phyloP scores from a whole-genome alignment of 805 yeast species.

The Grigorovia jiainica region DNA sequence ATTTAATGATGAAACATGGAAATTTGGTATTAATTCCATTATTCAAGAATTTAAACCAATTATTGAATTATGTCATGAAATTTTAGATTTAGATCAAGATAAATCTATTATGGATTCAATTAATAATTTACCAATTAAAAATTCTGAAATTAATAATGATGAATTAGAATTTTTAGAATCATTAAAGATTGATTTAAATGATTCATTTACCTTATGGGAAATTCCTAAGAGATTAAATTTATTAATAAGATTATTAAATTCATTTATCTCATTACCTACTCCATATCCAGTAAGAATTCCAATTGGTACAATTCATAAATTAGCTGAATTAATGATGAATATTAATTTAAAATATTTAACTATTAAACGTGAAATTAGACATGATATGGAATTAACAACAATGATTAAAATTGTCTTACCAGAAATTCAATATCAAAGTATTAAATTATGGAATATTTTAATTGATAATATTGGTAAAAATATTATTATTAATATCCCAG shows the following conservation, averaged over 20 bases:
- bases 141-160: slow-evolving; percentile 1
- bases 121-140: slow-evolving; percentile 30
- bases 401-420: slow-evolving; percentile 36
- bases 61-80: slow-evolving; percentile 45
- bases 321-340: slow-evolving; percentile 46
- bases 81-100: slow-evolving; percentile 51
- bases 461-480: slow-evolving; percentile 24
- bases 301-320: slow-evolving; percentile 43
- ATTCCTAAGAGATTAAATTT: slow-evolving; percentile 43
- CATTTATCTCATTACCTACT: slow-evolving; percentile 43
- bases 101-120: slow-evolving; percentile 36
- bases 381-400: slow-evolving; percentile 41
- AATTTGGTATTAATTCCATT: slow-evolving; percentile 37
- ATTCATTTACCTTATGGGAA: slow-evolving; percentile 40
- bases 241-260: slow-evolving; percentile 36
- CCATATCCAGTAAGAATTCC: slow-evolving; percentile 52
- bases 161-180: slow-evolving; percentile 33
- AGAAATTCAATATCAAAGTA: slow-evolving; percentile 37
- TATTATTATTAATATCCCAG: slow-evolving; percentile 38
- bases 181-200: slow-evolving; percentile 50
- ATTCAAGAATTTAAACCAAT: slow-evolving; percentile 47
- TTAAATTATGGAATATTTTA: slow-evolving; percentile 31
- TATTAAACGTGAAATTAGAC: slow-evolving; percentile 46
- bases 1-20: slow-evolving; percentile 37
- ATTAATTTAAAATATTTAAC: slow-evolving; percentile 47